Evolutionary conservation across 805 yeast genomes (phyloP).

Genomic region (Candida ovalis): DNA sequence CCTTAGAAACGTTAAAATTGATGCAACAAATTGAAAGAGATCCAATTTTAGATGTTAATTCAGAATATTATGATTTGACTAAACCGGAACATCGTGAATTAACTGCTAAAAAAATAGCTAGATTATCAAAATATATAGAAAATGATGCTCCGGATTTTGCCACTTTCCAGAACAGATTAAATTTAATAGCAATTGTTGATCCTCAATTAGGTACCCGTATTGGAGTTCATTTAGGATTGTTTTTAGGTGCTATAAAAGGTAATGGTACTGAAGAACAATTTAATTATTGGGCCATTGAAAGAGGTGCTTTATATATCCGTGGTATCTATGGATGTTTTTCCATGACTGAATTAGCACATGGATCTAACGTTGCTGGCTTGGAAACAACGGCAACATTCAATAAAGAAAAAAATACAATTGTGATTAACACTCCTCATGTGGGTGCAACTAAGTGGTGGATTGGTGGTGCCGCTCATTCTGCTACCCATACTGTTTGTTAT

Average conservation of each 20-base stretch:
- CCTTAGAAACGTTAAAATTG: slow-evolving; percentile 44
- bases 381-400: slow-evolving; percentile 91
- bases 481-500: slow-evolving; percentile 81
- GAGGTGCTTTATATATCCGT: slow-evolving; percentile 57
- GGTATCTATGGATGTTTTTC: slow-evolving; percentile 84
- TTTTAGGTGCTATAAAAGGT: slow-evolving; percentile 76
- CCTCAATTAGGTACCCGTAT: slow-evolving; percentile 78
- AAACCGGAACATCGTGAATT: slow-evolving; percentile 55
- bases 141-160: slow-evolving; percentile 35
- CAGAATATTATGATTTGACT: slow-evolving; percentile 53
- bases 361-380: slow-evolving; percentile 88
- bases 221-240: slow-evolving; percentile 86
- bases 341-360: slow-evolving; percentile 92
- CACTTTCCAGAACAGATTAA: slow-evolving; percentile 54
- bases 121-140: slow-evolving; percentile 59
- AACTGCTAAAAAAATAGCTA: slow-evolving; percentile 57
- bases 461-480: slow-evolving; percentile 95
- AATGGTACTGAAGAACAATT: slow-evolving; percentile 85
- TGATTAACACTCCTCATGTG: slow-evolving; percentile 80
- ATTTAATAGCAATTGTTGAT: slow-evolving; percentile 62
- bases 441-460: slow-evolving; percentile 99
- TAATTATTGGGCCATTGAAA: slow-evolving; percentile 72
- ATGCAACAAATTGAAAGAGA: slow-evolving; percentile 63
- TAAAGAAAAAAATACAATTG: slow-evolving; percentile 57
- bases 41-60: slow-evolving; percentile 54